These are phyloP conservation scores for Aspergillus pseudonomiae DNA, from an alignment of 2,329 filamentous ascomycete genomes.

Conservation along the genomic window DNA sequence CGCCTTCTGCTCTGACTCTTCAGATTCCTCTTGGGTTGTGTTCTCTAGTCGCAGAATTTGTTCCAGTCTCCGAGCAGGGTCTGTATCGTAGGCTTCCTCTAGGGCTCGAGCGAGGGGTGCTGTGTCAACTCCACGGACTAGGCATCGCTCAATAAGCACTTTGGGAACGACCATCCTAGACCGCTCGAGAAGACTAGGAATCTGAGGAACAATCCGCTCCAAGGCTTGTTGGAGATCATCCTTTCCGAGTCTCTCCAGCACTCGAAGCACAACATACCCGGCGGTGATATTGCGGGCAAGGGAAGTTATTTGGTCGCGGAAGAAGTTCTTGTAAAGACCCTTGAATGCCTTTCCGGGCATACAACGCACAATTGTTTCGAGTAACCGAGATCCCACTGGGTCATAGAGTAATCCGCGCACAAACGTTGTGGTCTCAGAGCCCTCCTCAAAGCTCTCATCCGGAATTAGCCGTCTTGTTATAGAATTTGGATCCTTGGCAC, in stretches of 20 bases:
- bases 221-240: constrained; percentile 79
- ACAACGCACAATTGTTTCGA: constrained; percentile 82
- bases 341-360: constrained; percentile 91
- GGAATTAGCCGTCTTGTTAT: constrained; percentile 79
- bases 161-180: constrained; percentile 78
- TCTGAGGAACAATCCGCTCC: constrained; percentile 70
- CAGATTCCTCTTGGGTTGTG: constrained; percentile 49
- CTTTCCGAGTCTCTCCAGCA: constrained; percentile 81
- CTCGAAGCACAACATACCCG: constrained; percentile 80
- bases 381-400: constrained; percentile 81
- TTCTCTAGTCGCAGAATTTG: constrained; percentile 64
- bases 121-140: constrained; percentile 65
- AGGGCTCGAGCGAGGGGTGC: constrained; percentile 59
- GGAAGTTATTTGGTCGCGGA: constrained; percentile 77
- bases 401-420: constrained; percentile 89
- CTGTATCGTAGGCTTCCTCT: constrained; percentile 60
- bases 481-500: constrained; percentile 65
- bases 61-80: constrained; percentile 54
- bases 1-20: constrained; percentile 48
- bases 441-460: constrained; percentile 74
- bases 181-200: constrained; percentile 72
- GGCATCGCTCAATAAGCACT: constrained; percentile 79
- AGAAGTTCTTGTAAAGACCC: constrained; percentile 75
- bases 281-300: constrained; percentile 89
- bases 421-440: constrained; percentile 74